phyloP scores from a whole-genome alignment of 768 basidiomycete genomes.

The Suillus discolor region DNA sequence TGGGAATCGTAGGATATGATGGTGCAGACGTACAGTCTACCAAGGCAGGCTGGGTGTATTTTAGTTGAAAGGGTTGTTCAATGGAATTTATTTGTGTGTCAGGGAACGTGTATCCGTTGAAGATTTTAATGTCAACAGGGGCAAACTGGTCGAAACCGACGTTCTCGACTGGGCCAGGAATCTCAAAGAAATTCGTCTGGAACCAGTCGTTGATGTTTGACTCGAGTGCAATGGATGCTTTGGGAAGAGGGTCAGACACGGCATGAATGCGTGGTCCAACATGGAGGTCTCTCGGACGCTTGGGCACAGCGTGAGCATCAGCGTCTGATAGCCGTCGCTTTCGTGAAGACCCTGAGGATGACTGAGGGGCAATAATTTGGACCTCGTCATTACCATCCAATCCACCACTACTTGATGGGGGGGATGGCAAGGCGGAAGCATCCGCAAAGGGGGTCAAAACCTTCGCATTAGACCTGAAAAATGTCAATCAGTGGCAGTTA shows the following conservation, averaged over 20 bases:
- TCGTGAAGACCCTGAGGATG: conserved; percentile 10
- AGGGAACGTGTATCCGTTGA: conserved; percentile 27
- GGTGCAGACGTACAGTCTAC: neutral
- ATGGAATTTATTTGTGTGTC: neutral
- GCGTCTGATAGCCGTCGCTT: conserved; percentile 43
- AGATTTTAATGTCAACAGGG: conserved; percentile 37
- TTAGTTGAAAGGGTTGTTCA: neutral
- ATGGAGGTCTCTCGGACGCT: conserved; percentile 29
- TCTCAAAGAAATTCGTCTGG: conserved; percentile 29
- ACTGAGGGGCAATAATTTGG: neutral
- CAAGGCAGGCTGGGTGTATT: neutral
- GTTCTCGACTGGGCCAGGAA: conserved; percentile 27
- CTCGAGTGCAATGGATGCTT: conserved; percentile 16
- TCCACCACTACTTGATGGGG: neutral
- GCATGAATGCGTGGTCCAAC: conserved; percentile 23
- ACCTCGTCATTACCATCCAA: conserved; percentile 9
- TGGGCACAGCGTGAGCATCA: conserved; percentile 21
- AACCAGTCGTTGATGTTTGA: conserved; percentile 40
- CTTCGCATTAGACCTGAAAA: neutral
- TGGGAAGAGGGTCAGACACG: conserved; percentile 34
- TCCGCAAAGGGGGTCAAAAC: neutral
- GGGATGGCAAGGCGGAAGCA: conserved; percentile 6
- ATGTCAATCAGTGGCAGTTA: neutral
- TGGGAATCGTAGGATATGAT: too few species aligned
- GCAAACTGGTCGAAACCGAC: conserved; percentile 26